Evolutionary conservation across 179 eudicot genomes (phyloP).

Genomic region (Beta lomatogona): DNA sequence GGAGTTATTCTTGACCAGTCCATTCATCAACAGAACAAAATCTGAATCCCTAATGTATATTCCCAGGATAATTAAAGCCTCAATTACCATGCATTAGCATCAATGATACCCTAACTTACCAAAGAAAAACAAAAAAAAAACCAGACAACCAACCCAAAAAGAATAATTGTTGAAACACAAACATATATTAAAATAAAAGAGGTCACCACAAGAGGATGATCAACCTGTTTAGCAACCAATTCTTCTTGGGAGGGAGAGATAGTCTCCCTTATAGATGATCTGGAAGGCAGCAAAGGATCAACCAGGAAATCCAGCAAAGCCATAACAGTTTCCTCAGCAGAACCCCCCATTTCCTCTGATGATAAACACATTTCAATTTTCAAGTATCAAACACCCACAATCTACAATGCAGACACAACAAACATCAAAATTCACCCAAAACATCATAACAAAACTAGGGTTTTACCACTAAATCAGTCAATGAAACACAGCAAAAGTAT

Average conservation of each 20-base stretch:
- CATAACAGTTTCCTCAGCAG: slow-evolving; percentile 45
- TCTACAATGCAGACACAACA: slow-evolving; percentile 20
- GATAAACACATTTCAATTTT: neutral
- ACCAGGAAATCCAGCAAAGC: slow-evolving; percentile 77
- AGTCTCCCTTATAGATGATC: slow-evolving; percentile 26
- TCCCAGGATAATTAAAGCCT: neutral
- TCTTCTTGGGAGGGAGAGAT: slow-evolving; percentile 50
- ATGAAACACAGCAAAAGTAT: neutral
- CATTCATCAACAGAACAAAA: slow-evolving; percentile 1
- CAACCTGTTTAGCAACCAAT: slow-evolving; percentile 78
- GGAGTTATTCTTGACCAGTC: neutral
- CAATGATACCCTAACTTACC: neutral
- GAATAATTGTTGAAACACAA: neutral
- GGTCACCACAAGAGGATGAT: neutral
- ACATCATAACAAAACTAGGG: slow-evolving; percentile 14
- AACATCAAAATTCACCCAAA: slow-evolving; percentile 22
- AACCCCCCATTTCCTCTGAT: slow-evolving; percentile 7
- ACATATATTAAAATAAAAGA: neutral
- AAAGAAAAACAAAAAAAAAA: neutral
- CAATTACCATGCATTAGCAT: neutral
- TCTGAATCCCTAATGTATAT: neutral
- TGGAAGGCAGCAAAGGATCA: slow-evolving; percentile 65
- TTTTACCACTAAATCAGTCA: slow-evolving; percentile 2
- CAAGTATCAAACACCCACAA: neutral
- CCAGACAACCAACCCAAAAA: neutral